Conservation (phyloP, 2,329 filamentous ascomycete species). For the Cytospora chrysosperma region DNA sequence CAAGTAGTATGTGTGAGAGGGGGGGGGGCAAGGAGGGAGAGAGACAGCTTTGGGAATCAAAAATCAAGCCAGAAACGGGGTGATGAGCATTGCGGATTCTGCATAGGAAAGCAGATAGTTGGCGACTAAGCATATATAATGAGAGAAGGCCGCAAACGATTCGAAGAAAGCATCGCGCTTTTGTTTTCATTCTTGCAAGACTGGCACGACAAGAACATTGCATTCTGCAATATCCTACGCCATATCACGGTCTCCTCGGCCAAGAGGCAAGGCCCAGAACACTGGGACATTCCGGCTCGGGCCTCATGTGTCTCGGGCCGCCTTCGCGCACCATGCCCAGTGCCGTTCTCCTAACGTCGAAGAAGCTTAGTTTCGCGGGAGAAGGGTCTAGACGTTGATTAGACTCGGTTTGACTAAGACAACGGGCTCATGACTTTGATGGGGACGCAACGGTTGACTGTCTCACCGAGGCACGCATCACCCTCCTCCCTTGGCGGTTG, state of each 20-base stretch:
- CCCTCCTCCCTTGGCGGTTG: not conserved
- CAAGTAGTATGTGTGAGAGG: not conserved
- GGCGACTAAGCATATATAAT: conserved; percentile 11
- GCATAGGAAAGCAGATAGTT: not conserved
- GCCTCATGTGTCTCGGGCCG: not conserved
- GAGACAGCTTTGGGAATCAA: not conserved
- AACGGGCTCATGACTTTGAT: not conserved
- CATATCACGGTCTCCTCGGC: not conserved
- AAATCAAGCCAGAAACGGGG: conserved; percentile 1
- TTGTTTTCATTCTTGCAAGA: not conserved
- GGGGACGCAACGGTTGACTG: not conserved
- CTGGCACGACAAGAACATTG: not conserved
- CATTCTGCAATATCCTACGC: not conserved
- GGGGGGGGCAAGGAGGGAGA: not conserved
- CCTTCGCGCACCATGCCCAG: not conserved
- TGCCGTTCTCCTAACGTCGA: not conserved
- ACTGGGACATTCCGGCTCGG: not conserved
- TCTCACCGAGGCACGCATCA: not conserved
- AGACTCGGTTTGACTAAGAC: not conserved
- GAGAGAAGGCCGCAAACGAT: not conserved
- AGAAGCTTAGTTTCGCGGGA: not conserved
- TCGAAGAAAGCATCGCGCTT: not conserved
- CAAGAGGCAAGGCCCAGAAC: not conserved
- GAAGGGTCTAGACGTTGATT: not conserved
- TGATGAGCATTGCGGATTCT: not conserved